Percentiles rank a stretch among this genome's conserved stretches.
phyloP scores from a whole-genome alignment of 1,284 basidiomycete species.

The Papiliotrema fonsecae region DNA sequence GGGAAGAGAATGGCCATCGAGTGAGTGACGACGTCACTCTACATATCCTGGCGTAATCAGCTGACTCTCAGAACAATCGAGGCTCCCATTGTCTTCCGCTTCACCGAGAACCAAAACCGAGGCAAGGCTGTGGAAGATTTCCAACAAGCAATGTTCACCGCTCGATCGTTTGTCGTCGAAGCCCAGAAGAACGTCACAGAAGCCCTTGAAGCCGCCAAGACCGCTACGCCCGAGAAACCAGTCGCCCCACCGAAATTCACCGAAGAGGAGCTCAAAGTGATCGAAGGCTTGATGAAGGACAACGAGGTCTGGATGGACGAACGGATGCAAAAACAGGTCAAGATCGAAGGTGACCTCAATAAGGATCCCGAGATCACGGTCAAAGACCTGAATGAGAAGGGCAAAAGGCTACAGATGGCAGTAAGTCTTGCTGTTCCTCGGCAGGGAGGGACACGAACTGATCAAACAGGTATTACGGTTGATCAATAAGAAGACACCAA shows the following conservation, averaged over 20 bases:
- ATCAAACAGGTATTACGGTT: conserved; percentile 23
- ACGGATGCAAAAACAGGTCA: conserved; percentile 70
- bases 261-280: conserved; percentile 66
- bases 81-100: conserved; percentile 73
- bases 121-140: conserved; percentile 60
- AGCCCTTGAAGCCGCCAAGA: conserved; percentile 52
- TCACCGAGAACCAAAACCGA: conserved; percentile 72
- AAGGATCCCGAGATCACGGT: conserved; percentile 71
- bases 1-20: conserved; percentile 72
- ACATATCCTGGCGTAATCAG: neutral
- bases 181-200: conserved; percentile 59
- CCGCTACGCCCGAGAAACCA: conserved; percentile 34
- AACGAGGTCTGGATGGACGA: conserved; percentile 74
- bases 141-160: conserved; percentile 58
- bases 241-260: conserved; percentile 72
- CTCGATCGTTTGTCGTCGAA: conserved; percentile 72
- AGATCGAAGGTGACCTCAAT: conserved; percentile 61
- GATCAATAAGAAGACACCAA: conserved; percentile 27
- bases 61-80: conserved; percentile 61
- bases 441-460: neutral
- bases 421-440: conserved; percentile 47
- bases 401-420: conserved; percentile 70
- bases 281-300: conserved; percentile 68
- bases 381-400: conserved; percentile 73
- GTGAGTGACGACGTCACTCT: conserved; percentile 53